Conservation (phyloP, 352 stramenopile species). For the Globisporangium paddicum region DNA sequence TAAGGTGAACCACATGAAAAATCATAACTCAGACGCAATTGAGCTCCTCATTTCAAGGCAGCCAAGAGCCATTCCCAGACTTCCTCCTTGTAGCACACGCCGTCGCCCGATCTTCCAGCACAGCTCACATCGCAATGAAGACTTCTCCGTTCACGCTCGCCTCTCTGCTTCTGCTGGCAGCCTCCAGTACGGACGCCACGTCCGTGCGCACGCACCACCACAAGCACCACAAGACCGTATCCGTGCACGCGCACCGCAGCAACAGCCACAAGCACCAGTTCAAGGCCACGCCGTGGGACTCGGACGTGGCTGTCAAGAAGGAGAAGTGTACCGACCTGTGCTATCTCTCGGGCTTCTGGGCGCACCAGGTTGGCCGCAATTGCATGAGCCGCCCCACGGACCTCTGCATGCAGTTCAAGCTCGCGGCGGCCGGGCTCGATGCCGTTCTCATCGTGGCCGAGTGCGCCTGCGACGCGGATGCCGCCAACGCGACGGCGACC, state of each 20-base stretch:
- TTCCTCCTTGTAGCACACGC: neutral
- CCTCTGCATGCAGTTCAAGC: conserved; percentile 60
- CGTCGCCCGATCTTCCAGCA: neutral
- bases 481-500: neutral
- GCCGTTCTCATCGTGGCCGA: conserved; percentile 52
- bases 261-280: conserved; percentile 14
- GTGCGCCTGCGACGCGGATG: conserved; percentile 29
- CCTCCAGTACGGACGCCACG: neutral
- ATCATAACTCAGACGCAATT: too few relatives aligned
- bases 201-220: conserved; percentile 4
- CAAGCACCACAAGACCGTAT: conserved; percentile 2
- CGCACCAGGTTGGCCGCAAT: conserved; percentile 51
- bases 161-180: neutral
- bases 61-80: neutral
- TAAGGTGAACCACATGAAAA: too few relatives aligned
- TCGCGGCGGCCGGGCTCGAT: conserved; percentile 34
- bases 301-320: conserved; percentile 28
- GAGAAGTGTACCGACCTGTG: conserved; percentile 65
- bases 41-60: neutral
- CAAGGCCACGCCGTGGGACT: conserved; percentile 72
- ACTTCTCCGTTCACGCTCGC: neutral
- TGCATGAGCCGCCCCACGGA: conserved; percentile 46
- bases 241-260: neutral
- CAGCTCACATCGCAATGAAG: neutral
- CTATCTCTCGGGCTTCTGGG: conserved; percentile 50